Evolutionary conservation across 352 stramenopile species (phyloP).

Genomic region (Thalassiosira exigua): DNA sequence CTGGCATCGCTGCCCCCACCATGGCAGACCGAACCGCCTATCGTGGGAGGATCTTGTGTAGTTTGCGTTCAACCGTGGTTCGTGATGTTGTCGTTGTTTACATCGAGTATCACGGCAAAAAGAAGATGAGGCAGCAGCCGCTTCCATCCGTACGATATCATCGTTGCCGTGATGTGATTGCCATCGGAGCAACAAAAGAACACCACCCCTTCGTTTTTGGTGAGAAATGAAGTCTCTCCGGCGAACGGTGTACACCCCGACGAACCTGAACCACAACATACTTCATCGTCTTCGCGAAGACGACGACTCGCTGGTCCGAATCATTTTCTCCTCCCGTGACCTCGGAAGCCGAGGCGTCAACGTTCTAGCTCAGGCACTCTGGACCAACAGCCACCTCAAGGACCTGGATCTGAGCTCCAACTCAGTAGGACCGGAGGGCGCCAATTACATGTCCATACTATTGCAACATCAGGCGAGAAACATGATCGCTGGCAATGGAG

Average conservation of each 20-base stretch:
- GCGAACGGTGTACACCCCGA: conserved; percentile 24
- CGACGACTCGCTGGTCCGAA: conserved; percentile 28
- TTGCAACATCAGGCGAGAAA: conserved; percentile 27
- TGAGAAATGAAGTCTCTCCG: conserved; percentile 14
- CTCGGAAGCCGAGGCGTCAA: conserved; percentile 24
- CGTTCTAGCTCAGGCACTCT: conserved; percentile 24
- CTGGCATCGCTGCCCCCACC: too few species aligned
- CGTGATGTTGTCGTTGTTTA: too few species aligned
- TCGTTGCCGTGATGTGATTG: too few species aligned
- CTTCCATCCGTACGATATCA: too few species aligned
- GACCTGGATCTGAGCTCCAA: conserved; percentile 50
- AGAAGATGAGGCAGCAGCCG: too few species aligned
- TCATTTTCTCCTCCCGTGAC: conserved; percentile 52
- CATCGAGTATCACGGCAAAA: too few species aligned
- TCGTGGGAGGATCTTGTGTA: too few species aligned
- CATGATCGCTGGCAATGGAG: conserved; percentile 18
- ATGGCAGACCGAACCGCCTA: too few species aligned
- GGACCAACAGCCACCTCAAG: conserved; percentile 26
- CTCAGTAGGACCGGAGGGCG: conserved; percentile 34
- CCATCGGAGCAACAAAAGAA: too few species aligned
- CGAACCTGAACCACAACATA: conserved; percentile 39
- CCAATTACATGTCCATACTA: conserved; percentile 26
- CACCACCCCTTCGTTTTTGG: too few species aligned
- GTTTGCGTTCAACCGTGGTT: too few species aligned
- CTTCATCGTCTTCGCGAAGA: conserved; percentile 33